Conservation (phyloP, 805 yeast genomes). For the Nakazawaea holstii region DNA sequence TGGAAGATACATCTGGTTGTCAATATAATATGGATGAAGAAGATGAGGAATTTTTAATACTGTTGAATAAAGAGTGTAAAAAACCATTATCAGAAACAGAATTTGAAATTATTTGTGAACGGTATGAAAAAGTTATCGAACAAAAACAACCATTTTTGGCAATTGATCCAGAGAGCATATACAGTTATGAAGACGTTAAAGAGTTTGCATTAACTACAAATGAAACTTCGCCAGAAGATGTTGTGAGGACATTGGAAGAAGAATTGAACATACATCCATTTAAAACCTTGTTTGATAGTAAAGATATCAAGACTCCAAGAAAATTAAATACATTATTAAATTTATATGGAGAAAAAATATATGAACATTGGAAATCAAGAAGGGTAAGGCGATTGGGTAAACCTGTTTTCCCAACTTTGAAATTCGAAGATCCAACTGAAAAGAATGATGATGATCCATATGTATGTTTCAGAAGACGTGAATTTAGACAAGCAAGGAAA, state of each 20-base stretch:
- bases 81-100: constrained; percentile 66
- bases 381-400: constrained; percentile 68
- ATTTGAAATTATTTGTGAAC: constrained; percentile 72
- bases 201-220: constrained; percentile 39
- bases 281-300: constrained; percentile 53
- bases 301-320: constrained; percentile 33
- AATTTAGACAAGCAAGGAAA: constrained; percentile 90
- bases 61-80: constrained; percentile 32
- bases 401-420: constrained; percentile 66
- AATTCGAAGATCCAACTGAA: constrained; percentile 81
- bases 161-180: constrained; percentile 76
- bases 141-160: constrained; percentile 85
- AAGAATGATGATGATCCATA: constrained; percentile 94
- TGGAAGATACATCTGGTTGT: constrained; percentile 89
- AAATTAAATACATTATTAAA: constrained; percentile 44
- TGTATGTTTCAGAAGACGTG: constrained; percentile 92
- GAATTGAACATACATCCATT: constrained; percentile 53
- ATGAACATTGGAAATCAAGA: constrained; percentile 77
- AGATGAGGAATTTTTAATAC: constrained; percentile 64
- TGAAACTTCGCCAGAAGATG: constrained; percentile 45
- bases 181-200: constrained; percentile 65
- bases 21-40: constrained; percentile 86
- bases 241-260: constrained; percentile 51
- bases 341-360: constrained; percentile 59
- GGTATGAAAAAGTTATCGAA: constrained; percentile 66